Conservation (phyloP, 352 stramenopile genomes). For the Phytophthora foliorum region DNA sequence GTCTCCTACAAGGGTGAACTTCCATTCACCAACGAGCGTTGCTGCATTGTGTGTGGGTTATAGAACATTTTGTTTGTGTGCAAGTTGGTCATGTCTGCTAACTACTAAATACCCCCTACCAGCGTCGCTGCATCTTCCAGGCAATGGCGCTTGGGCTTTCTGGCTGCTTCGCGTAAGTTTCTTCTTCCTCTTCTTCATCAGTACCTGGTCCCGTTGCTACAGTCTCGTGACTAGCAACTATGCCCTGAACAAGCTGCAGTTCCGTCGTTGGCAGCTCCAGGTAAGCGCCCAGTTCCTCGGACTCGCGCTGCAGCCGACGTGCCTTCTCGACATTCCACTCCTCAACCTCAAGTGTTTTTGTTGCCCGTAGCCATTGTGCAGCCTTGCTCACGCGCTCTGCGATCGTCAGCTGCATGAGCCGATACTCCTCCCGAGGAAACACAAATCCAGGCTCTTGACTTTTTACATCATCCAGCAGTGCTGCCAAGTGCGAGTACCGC, state of each 20-base stretch:
- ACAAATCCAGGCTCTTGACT: slow-evolving; percentile 54
- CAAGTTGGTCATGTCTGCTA: slow-evolving; percentile 8
- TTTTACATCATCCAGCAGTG: slow-evolving; percentile 63
- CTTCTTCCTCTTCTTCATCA: slow-evolving; percentile 32
- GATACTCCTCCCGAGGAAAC: slow-evolving; percentile 76
- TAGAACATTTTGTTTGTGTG: slow-evolving; percentile 30
- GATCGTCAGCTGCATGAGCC: slow-evolving; percentile 78
- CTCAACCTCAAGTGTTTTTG: slow-evolving; percentile 73
- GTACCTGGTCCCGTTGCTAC: slow-evolving; percentile 1
- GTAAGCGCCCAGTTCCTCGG: slow-evolving; percentile 69
- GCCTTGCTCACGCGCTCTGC: slow-evolving; percentile 72
- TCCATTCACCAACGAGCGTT: slow-evolving; percentile 6
- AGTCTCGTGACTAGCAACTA: slow-evolving; percentile 26
- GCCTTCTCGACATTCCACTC: slow-evolving; percentile 74
- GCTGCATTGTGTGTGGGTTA: slow-evolving; percentile 17
- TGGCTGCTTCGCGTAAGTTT: slow-evolving; percentile 23
- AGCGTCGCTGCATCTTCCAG: slow-evolving; percentile 42
- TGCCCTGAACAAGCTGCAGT: slow-evolving; percentile 66
- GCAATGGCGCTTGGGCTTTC: slow-evolving; percentile 29
- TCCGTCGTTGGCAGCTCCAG: slow-evolving; percentile 72
- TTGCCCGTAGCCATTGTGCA: slow-evolving; percentile 67
- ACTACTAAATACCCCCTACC: slow-evolving; percentile 18
- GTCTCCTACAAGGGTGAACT: neutral
- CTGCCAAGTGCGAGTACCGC: slow-evolving; percentile 75
- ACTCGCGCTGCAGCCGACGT: slow-evolving; percentile 50